A percentile compares a stretch with the other conserved stretches of the same genome.
Conservation (phyloP, 345 rosid species). For the Moricandia moricandioides region DNA sequence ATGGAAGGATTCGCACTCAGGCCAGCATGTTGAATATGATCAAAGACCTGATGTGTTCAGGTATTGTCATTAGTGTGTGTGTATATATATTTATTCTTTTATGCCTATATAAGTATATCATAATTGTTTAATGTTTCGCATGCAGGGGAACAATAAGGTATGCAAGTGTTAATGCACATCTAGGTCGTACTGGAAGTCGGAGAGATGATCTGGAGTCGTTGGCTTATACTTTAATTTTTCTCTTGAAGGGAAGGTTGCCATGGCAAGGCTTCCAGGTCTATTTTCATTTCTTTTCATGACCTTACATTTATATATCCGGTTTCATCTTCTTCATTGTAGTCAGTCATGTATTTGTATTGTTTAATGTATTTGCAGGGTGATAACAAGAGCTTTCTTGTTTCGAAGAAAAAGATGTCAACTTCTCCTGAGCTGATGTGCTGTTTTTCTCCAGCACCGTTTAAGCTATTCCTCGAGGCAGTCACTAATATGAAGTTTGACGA, state of each 20-base stretch:
- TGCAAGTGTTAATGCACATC: slow-evolving; percentile 95
- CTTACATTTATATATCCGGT: not conserved
- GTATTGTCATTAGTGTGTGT: slow-evolving; percentile 34
- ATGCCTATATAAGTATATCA: not conserved
- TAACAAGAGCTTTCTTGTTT: slow-evolving; percentile 87
- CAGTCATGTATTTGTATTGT: not conserved
- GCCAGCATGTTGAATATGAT: slow-evolving; percentile 89
- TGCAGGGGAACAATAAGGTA: slow-evolving; percentile 93
- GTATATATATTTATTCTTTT: not conserved
- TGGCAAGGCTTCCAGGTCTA: slow-evolving; percentile 98
- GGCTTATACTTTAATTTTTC: slow-evolving; percentile 90
- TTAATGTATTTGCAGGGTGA: slow-evolving; percentile 59
- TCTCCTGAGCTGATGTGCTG: slow-evolving; percentile 85
- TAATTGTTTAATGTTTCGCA: not conserved
- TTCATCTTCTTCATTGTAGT: slow-evolving; percentile 5
- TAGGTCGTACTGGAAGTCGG: slow-evolving; percentile 90
- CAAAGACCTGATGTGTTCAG: slow-evolving; percentile 98
- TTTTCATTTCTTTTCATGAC: not conserved
- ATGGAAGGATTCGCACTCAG: slow-evolving; percentile 77
- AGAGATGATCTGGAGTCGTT: slow-evolving; percentile 97
- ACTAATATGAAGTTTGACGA: slow-evolving; percentile 88
- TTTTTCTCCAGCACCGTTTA: slow-evolving; percentile 76
- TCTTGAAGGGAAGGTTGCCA: slow-evolving; percentile 82
- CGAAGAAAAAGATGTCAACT: slow-evolving; percentile 92
- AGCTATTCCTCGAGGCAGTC: slow-evolving; percentile 80